phyloP scores from a whole-genome alignment of 2,329 filamentous ascomycete genomes.

The Colletotrichum karsti region DNA sequence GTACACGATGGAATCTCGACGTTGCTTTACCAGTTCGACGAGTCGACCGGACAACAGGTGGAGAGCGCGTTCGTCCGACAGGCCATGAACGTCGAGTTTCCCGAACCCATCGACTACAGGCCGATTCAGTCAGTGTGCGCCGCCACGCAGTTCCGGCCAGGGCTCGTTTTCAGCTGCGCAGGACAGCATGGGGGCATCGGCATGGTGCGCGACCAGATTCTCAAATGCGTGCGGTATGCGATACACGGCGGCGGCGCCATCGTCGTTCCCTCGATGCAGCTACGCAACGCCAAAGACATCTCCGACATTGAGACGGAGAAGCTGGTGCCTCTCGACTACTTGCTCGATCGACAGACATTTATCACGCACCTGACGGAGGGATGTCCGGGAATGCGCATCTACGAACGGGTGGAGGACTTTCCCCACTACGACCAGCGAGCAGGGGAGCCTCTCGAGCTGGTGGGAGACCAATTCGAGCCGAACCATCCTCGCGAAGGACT shows the following conservation, averaged over 20 bases:
- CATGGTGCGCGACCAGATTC: constrained; percentile 49
- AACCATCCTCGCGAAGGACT: constrained; percentile 36
- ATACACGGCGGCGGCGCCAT: constrained; percentile 45
- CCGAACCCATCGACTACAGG: constrained; percentile 41
- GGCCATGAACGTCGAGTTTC: constrained; percentile 43
- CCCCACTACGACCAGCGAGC: constrained; percentile 33
- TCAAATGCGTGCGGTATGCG: constrained; percentile 50
- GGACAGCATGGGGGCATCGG: constrained; percentile 48
- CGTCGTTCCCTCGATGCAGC: constrained; percentile 45
- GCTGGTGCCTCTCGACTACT: constrained; percentile 38
- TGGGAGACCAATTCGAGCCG: constrained; percentile 41
- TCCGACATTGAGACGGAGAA: constrained; percentile 39
- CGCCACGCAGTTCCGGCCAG: constrained; percentile 40
- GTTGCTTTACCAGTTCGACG: not conserved
- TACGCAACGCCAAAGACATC: constrained; percentile 41
- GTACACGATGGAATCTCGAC: constrained; percentile 4
- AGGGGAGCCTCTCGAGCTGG: constrained; percentile 31
- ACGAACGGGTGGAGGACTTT: constrained; percentile 38
- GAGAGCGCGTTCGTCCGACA: constrained; percentile 32
- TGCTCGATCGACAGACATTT: constrained; percentile 38
- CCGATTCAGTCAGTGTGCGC: constrained; percentile 43
- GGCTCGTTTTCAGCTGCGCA: constrained; percentile 48
- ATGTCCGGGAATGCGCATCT: constrained; percentile 39
- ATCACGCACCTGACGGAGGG: constrained; percentile 33
- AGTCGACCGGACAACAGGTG: constrained; percentile 3